Conservation (phyloP, 805 yeast genomes). For the Lipomyces japonicus region DNA sequence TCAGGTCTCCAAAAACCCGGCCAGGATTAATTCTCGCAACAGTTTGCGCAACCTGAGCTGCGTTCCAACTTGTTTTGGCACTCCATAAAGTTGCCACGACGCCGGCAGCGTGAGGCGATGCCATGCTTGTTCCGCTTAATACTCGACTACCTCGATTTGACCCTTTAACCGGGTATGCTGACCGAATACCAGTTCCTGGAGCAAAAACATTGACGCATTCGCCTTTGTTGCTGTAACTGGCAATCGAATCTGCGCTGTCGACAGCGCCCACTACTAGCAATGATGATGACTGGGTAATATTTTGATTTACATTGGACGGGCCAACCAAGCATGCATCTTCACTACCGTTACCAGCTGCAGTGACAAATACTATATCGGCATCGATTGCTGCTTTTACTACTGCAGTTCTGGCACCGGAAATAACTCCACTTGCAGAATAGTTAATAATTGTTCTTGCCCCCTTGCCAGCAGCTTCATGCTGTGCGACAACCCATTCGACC, state of each 20-base stretch:
- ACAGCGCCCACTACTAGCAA: slow-evolving; percentile 51
- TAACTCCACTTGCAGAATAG: slow-evolving; percentile 94
- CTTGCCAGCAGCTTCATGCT: slow-evolving; percentile 44
- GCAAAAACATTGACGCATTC: slow-evolving; percentile 30
- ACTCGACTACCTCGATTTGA: slow-evolving; percentile 43
- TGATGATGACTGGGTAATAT: slow-evolving; percentile 54
- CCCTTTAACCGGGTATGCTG: slow-evolving; percentile 36
- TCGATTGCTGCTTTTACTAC: slow-evolving; percentile 88
- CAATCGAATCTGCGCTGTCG: background rate
- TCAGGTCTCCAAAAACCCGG: background rate
- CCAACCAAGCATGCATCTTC: slow-evolving; percentile 89
- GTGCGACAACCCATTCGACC: slow-evolving; percentile 75
- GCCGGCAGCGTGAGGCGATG: slow-evolving; percentile 94
- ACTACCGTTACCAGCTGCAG: slow-evolving; percentile 87
- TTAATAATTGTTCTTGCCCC: slow-evolving; percentile 50
- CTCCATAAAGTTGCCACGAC: slow-evolving; percentile 40
- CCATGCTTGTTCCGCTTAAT: slow-evolving; percentile 90
- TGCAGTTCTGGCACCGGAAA: slow-evolving; percentile 76
- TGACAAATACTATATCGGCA: slow-evolving; percentile 84
- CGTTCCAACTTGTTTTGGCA: slow-evolving; percentile 5
- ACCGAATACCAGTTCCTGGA: slow-evolving; percentile 85
- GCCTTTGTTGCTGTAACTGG: slow-evolving; percentile 1
- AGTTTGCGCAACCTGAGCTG: slow-evolving; percentile 4
- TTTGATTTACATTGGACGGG: slow-evolving; percentile 58
- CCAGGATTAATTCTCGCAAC: background rate